Evolutionary conservation across 495 filamentous ascomycete genomes (phyloP), one percentile per base, ranked within the genome.

Genomic region (Penicillium angulare): DNA sequence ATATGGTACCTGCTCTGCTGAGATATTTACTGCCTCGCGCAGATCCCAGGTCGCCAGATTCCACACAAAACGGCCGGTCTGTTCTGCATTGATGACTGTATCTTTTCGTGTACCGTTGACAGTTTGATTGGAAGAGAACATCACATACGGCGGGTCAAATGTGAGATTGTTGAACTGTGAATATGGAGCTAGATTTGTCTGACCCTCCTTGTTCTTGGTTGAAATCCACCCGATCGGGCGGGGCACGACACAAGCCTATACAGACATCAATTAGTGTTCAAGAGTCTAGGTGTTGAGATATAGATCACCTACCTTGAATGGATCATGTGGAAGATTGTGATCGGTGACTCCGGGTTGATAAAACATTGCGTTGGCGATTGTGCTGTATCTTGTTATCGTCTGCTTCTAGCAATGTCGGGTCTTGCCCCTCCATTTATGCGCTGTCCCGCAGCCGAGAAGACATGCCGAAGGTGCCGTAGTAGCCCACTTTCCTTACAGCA

Each of bases 91-190:
- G 49, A 66, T 47, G 20, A 78, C 73, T 0, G 75, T 78, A 60
- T 83, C 80, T 55, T 83, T 83, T 49, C 77, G 73, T 1, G 26
- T 33, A 3, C 57, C 62, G 18, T 48, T 29, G 3, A 63, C 56
- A 4, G 72, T 77, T 40, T 80, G 75, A 66, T 83, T 82, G 2
- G 76, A 68, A 26, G 63, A 61, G 63, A 83, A 82, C 73, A 82
- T 77, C 35, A 83, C 72, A 53, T 78, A 79, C 0, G 79, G 79
- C 9, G 79, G 81, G 63, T 82, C 78, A 63, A 79, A 85, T 35
- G 78, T 79, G 0, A 83, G 69, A 56, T 83, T 85, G 56, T 74
- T 81, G 68, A 84, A 82, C 61, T 83, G 80, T 1, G 60, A 71
- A 61, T 75, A 85, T 1, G 81, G 81, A 0, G 78, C 80, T 5